Base-by-base conservation (phyloP, 169 alveolate genomes). In the Eimeria maxima region DNA sequence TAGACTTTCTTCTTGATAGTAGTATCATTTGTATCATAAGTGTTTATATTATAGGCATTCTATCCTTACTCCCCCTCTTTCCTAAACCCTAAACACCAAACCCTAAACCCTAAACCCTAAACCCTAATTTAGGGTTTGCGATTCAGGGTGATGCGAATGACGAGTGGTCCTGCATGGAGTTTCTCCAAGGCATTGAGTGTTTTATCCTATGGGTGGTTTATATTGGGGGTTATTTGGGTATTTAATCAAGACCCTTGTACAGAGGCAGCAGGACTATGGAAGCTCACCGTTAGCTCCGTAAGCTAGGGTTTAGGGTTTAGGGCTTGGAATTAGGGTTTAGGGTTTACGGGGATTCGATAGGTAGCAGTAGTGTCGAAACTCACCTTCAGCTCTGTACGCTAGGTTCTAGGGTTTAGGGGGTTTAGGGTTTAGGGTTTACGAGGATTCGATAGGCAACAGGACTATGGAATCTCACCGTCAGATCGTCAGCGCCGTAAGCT, bases 191-290 rank as follows among this genome's bases (percentile, higher is more conserved):
- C 50, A 27, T 45, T 80, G 14, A 53, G 86, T 38, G 71, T 93
- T 20, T 71, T 93, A 29, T 76, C 74, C 50, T 93, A 93, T 88
- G 96, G 80, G 47, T 93, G 96, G 96, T 93, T 93, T 29, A 93
- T 93, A 29, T 67, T 93, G 29, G 96, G 96, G 8, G 96, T 93
- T 22, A 83, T 93, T 14, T 93, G 96, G 96, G 76, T 69, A 4
- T 65, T 93, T 89, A 93, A 92, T 45, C n/a, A 78, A 33, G 27
- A 60, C n/a, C 47, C n/a, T 45, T 92, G 95, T 55, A 4, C 86
- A 11, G 90, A 92, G 67, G 95, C 96, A 3, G 86, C 96, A 6
- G 93, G 94, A 8, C 88, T 80, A 33, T 80, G 96, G 93, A 45
- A 38, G n/a, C 67, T 83, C 44, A 83, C 96, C 29, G 94, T 80